Evolutionary conservation across 805 yeast genomes (phyloP).

Genomic region (Metschnikowia cerradonensis): DNA sequence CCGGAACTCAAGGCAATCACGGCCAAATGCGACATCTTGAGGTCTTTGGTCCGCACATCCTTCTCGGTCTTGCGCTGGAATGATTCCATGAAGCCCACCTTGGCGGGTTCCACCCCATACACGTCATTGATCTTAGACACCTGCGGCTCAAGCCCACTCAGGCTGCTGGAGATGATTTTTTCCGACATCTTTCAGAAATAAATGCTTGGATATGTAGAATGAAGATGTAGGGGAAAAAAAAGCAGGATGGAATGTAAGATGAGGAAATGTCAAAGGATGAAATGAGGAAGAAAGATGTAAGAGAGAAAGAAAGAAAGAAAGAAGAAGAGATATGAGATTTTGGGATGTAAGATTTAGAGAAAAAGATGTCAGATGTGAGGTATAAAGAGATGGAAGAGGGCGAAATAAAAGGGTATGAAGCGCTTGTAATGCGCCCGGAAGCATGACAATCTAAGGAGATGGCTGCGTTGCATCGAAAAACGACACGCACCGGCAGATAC

Average conservation of each 20-base stretch:
- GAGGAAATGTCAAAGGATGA: not conserved
- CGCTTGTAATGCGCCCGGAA: not conserved
- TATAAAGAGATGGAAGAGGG: not conserved
- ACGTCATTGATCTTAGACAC: conserved; percentile 14
- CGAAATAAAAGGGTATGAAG: not conserved
- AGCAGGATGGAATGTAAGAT: not conserved
- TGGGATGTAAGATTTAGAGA: too few relatives aligned
- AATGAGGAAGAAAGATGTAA: not conserved
- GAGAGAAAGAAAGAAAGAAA: not conserved
- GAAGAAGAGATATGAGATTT: not conserved
- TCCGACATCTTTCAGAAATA: not conserved
- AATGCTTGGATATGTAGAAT: too few relatives aligned
- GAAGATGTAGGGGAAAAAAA: too few relatives aligned
- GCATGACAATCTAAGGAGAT: conserved; percentile 1
- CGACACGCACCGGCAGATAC: not conserved
- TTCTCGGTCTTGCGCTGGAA: conserved; percentile 14
- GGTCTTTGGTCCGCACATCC: conserved; percentile 11
- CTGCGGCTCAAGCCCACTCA: conserved; percentile 14
- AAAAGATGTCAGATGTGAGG: too few relatives aligned
- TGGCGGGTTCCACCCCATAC: conserved; percentile 5
- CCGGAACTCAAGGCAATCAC: conserved; percentile 36
- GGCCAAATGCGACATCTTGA: conserved; percentile 27
- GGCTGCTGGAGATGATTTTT: conserved; percentile 2
- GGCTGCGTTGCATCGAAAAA: not conserved
- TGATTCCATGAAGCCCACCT: conserved; percentile 14